Base-by-base conservation (phyloP, 2,329 filamentous ascomycete genomes). In the Myriosclerotinia curreyana region DNA sequence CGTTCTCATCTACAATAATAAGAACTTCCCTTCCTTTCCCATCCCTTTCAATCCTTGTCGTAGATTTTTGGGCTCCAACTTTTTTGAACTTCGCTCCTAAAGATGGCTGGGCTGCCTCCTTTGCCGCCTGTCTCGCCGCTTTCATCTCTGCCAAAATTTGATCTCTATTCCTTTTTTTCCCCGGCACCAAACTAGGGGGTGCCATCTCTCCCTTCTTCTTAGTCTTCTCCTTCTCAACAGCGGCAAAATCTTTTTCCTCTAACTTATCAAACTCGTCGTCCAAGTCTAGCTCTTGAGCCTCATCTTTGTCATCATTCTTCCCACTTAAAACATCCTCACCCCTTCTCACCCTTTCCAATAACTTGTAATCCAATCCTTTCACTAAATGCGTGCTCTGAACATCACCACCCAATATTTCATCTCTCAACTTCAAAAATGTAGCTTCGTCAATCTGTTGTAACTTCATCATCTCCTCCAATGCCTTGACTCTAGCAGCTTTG, bases 311-410 rank as follows among this genome's bases (percentile, higher is more conserved):
- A 5, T 66, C 74, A 8, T 71, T 72, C 14, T 71, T 70, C n/a
- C 70, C 71, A 1, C 74, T 72, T 28, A 66, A 48, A 44, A 66
- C 61, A 55, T 66, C 64, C 36, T 66, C 64, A 20, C 89, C 90
- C 63, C 82, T 83, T 66, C 83, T 83, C 66, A 90, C 82, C 69
- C 87, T 82, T 75, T 90, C 85, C 36, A 93, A 79, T 15, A 98
- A 79, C 75, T 90, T 89, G 74, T 92, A 90, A 76, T 99, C 95
- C 58, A 99, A 77, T 0, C 95, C 95, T 74, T 97, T 98, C 55
- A 98, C 88, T 69, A 97, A 77, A 80, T 96, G 92, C 17, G 92
- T 96, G 70, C 86, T 91, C 17, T 80, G 80, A 28, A 93, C 60
- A 74, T 96, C 90, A 9, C 93, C 94, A 4, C 92, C 93, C 0